phyloP scores from a whole-genome alignment of 257 asterid species.

The Jaltomata sinuosa region DNA sequence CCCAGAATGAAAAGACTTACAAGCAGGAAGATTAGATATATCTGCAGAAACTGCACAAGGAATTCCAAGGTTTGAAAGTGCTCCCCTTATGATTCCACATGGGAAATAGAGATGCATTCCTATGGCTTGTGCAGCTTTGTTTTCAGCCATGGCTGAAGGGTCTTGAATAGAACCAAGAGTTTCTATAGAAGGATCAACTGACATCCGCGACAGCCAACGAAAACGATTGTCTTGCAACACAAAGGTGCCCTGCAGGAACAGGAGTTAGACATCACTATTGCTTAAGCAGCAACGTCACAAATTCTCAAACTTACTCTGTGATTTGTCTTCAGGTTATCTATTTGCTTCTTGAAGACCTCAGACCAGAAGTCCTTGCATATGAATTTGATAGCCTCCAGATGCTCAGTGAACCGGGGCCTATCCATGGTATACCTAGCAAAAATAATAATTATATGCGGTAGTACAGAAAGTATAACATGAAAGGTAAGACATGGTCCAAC shows the following conservation, averaged over 20 bases:
- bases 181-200: conserved; percentile 66
- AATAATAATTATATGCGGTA: not conserved
- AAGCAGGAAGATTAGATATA: conserved; percentile 88
- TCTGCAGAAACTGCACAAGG: conserved; percentile 99
- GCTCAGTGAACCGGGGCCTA: conserved; percentile 86
- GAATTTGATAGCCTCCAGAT: conserved; percentile 93
- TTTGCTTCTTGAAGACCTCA: conserved; percentile 97
- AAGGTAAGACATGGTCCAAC: not conserved
- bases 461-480: not conserved
- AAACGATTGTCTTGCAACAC: conserved; percentile 91
- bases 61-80: conserved; percentile 96
- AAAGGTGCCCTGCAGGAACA: conserved; percentile 67
- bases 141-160: conserved; percentile 89
- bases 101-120: conserved; percentile 98
- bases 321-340: conserved; percentile 93
- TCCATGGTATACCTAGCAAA: conserved; percentile 77
- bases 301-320: conserved; percentile 64
- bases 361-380: conserved; percentile 99
- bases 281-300: not conserved
- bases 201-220: conserved; percentile 84
- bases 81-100: conserved; percentile 95
- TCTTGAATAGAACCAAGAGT: conserved; percentile 78
- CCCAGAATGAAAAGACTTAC: conserved; percentile 34
- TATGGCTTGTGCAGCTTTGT: conserved; percentile 69
- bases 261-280: not conserved